Base-by-base conservation (phyloP, 1,139 yeast species). In the Hemisphaericaspora subhashii region DNA sequence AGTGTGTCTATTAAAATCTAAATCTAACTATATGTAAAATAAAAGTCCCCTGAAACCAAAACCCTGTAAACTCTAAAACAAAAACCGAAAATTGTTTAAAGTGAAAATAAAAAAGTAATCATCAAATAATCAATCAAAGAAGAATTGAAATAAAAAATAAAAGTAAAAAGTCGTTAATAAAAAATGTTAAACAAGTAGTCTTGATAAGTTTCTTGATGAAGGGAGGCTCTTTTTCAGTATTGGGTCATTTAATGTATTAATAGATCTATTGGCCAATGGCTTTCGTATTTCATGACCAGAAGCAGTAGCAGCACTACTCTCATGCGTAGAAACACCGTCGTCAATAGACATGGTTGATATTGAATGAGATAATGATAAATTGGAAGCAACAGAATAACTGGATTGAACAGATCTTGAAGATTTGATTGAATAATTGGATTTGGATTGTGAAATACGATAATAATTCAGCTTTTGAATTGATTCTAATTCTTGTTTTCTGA, bases 381-480 rank as follows among this genome's bases (percentile, higher is more conserved):
- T 43, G 15, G 50, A 47, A 25, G 38, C 38, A 5, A 44, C 31
- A 7, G 51, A 47, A 5, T 35, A 35, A 14, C 37, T 28, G 16
- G 38, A 31, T 11, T 15, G 31, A 14, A 31, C 12, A 3, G 42
- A 39, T 9, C 22, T 30, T 13, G 44, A 37, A 5, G 45, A 42
- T n/a, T 37, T 37, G 29, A 39, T 31, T 9, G 51, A 45, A 24
- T 43, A 43, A 29, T 39, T 42, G 13, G 50, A 46, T 24, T 18
- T 32, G 12, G 51, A 45, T 18, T 45, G 41, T 8, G 72, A 64
- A 43, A 66, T 57, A 44, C 72, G 60, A 61, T 70, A 70, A 51
- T 64, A 69, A 36, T 67, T 61, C 43, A 59, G 52, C 49, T 64
- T 68, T 45, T 65, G 61, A 37, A 48, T 46, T 35, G 58, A 54